A percentile compares a stretch with the other conserved stretches of the same genome.
phyloP scores from a whole-genome alignment of 2,329 filamentous ascomycete species.

The Chrysoporthe puriensis region DNA sequence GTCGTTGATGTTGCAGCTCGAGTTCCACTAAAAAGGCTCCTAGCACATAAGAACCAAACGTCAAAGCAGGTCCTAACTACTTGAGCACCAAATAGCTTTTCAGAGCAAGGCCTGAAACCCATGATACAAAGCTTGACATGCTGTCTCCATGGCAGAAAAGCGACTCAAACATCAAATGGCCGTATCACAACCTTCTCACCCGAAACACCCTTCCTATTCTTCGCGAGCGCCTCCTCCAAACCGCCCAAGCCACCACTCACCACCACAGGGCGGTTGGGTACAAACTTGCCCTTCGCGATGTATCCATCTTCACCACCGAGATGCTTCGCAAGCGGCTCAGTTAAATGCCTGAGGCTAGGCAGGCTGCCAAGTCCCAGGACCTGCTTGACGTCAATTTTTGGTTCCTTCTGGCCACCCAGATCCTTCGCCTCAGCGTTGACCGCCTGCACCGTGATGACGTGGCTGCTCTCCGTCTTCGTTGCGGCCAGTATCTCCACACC shows the following conservation, averaged over 20 bases:
- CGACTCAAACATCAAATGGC: constrained; percentile 16
- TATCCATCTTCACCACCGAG: constrained; percentile 38
- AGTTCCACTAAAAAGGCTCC: too few relatives aligned
- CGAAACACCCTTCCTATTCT: constrained; percentile 36
- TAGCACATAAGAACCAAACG: too few relatives aligned
- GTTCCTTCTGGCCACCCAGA: constrained; percentile 25
- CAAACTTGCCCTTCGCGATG: constrained; percentile 36
- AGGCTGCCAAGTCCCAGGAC: constrained; percentile 33
- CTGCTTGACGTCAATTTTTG: constrained; percentile 21
- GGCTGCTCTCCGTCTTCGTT: constrained; percentile 30
- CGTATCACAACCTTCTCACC: constrained; percentile 35
- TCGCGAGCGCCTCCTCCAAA: constrained; percentile 34
- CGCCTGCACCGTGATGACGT: constrained; percentile 30
- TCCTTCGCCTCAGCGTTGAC: constrained; percentile 29
- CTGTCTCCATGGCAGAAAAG: neutral
- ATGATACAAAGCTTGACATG: neutral
- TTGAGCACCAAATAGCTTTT: too few relatives aligned
- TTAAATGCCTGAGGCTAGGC: constrained; percentile 36
- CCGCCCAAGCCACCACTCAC: constrained; percentile 36
- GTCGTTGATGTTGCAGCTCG: too few relatives aligned
- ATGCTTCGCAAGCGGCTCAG: constrained; percentile 35
- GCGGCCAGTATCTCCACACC: constrained; percentile 35
- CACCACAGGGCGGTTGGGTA: constrained; percentile 36
- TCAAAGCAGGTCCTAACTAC: too few relatives aligned
- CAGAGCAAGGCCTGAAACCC: too few relatives aligned